Percentiles rank a stretch among this genome's conserved stretches.
Evolutionary conservation across 805 yeast genomes (phyloP).

Genomic region (Starmerella geochares): DNA sequence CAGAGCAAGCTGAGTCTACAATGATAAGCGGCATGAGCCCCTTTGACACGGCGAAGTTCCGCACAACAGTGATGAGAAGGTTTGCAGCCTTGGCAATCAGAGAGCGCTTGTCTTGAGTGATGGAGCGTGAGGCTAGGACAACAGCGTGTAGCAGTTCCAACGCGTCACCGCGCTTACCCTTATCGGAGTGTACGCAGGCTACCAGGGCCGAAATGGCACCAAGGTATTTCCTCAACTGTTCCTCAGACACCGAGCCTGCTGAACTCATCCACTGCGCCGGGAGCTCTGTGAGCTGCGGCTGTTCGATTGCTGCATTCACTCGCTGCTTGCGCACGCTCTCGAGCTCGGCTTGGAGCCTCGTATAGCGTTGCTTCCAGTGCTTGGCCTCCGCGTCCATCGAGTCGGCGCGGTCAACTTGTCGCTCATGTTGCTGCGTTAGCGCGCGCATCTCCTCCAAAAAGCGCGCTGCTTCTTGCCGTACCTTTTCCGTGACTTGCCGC

Average conservation of each 20-base stretch:
- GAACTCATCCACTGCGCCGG: slow-evolving; percentile 7
- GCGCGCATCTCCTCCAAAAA: slow-evolving; percentile 34
- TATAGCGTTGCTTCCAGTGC: slow-evolving; percentile 32
- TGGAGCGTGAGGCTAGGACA: slow-evolving; percentile 29
- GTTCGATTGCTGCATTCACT: slow-evolving; percentile 18
- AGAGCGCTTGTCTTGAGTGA: slow-evolving; percentile 14
- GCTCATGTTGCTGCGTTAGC: slow-evolving; percentile 28
- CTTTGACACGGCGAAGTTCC: slow-evolving; percentile 58
- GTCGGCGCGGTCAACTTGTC: slow-evolving; percentile 26
- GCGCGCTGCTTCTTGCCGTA: slow-evolving; percentile 32
- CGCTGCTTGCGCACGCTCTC: slow-evolving; percentile 16
- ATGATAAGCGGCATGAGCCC: slow-evolving; percentile 59
- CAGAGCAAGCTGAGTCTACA: slow-evolving; percentile 66
- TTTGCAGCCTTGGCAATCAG: slow-evolving; percentile 57
- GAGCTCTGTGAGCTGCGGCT: slow-evolving; percentile 7
- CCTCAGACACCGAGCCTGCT: slow-evolving; percentile 28
- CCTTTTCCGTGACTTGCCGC: slow-evolving; percentile 31
- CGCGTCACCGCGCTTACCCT: slow-evolving; percentile 21
- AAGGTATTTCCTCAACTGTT: slow-evolving; percentile 28
- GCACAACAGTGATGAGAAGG: slow-evolving; percentile 63
- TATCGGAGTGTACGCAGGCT: slow-evolving; percentile 25
- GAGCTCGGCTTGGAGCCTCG: slow-evolving; percentile 28
- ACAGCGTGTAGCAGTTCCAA: slow-evolving; percentile 31
- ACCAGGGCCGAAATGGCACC: slow-evolving; percentile 31
- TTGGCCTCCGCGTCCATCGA: slow-evolving; percentile 30